Conservation (phyloP, 148 eudicot genomes). For the Arbutus unedo region DNA sequence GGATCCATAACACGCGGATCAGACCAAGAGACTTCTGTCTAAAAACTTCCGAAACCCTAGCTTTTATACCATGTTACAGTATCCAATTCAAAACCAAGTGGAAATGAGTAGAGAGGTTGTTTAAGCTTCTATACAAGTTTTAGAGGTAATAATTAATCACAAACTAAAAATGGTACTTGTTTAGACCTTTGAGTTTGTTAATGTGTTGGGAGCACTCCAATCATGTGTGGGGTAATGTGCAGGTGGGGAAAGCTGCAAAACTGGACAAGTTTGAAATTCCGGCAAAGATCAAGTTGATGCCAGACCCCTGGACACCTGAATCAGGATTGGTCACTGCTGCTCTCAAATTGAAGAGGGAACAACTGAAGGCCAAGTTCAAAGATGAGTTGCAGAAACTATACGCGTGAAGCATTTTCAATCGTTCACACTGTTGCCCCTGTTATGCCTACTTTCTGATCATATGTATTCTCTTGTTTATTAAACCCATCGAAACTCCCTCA, state of each 20-base stretch:
- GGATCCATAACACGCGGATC: no score
- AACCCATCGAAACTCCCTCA: background rate
- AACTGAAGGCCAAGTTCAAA: conserved; percentile 69
- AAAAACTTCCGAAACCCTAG: no score
- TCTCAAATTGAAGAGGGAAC: conserved; percentile 89
- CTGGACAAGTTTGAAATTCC: conserved; percentile 84
- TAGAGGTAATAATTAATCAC: no score
- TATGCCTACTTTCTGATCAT: background rate
- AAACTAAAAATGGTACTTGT: background rate
- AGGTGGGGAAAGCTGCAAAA: conserved; percentile 72
- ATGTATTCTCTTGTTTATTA: background rate
- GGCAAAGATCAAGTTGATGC: conserved; percentile 66
- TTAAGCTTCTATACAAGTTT: no score
- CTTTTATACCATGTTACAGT: no score
- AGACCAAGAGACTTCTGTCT: no score
- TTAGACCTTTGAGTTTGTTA: background rate
- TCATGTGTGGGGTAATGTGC: conserved; percentile 9
- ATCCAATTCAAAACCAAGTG: no score
- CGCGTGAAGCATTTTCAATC: conserved; percentile 27
- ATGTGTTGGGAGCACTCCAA: background rate
- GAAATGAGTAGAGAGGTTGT: no score
- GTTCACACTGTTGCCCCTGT: background rate
- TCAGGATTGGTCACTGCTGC: conserved; percentile 95
- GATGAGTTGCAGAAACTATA: conserved; percentile 68
- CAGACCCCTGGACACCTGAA: conserved; percentile 93